Conservation (phyloP, 2,329 filamentous ascomycete genomes). For the Colletotrichum neosansevieriae region DNA sequence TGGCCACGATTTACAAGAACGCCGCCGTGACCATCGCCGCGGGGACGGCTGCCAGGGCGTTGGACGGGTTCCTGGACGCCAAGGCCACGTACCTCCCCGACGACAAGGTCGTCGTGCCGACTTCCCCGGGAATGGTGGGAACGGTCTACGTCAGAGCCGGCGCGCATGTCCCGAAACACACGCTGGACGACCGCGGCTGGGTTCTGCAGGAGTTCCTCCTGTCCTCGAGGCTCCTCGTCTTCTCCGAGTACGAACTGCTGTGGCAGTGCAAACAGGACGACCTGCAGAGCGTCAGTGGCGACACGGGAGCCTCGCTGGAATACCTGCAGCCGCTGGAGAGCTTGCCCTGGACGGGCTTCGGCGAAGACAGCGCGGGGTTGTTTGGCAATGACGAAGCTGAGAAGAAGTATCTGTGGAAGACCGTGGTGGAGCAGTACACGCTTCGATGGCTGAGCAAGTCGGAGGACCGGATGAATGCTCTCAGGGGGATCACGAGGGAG, state of each 20-base stretch:
- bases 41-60: neutral
- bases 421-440: constrained; percentile 24
- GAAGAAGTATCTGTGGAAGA: constrained; percentile 24
- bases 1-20: constrained; percentile 37
- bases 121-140: neutral
- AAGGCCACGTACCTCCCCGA: constrained; percentile 7
- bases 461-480: constrained; percentile 13
- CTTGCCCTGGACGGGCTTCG: constrained; percentile 21
- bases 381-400: neutral
- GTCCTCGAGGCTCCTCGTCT: constrained; percentile 40
- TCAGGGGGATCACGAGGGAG: constrained; percentile 21
- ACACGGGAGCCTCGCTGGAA: neutral
- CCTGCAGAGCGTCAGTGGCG: constrained; percentile 21
- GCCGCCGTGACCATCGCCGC: constrained; percentile 32
- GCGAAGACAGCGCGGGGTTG: neutral
- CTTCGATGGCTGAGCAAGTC: neutral
- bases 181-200: constrained; percentile 40
- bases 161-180: constrained; percentile 9
- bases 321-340: constrained; percentile 30
- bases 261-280: constrained; percentile 40
- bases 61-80: constrained; percentile 16
- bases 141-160: constrained; percentile 7
- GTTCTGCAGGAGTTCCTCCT: constrained; percentile 41
- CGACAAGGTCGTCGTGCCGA: neutral
- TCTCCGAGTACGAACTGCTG: constrained; percentile 39